Evolutionary conservation across 257 asterid genomes (phyloP), one percentile per base, ranked within the genome.

Genomic region (Sherardia arvensis): DNA sequence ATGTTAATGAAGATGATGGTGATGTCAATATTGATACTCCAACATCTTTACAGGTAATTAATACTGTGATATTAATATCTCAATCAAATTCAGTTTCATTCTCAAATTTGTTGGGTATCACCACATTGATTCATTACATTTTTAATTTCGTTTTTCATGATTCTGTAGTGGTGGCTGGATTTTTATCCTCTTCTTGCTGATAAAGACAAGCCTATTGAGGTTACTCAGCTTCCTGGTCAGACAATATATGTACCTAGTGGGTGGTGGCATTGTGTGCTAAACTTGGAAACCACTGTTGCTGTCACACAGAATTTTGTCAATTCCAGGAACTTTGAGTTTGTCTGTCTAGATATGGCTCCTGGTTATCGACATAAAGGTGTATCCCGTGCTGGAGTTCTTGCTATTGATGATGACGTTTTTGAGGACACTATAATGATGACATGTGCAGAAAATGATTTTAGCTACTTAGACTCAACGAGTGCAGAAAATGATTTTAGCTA

Each of bases 241-340:
- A 93, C 97, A 53, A 84, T 93, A 84, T 90, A 72, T 76, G 99
- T 93, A 21, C 99, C 99, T 51, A 93, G 94, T 77, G 99, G 99
- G 58, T 93, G 99, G 99, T 93, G 99, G 99, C 99, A 93, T 81
- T 93, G 99, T 74, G 91, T 93, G 63, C 81, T 93, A 65, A 93
- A 89, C 78, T 73, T 93, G 84, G 99, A 93, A 82, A 85, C 96
- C 25, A 80, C 90, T 57, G 70, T 93, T 70, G 99, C 97, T 30
- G 92, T 93, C 69, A 93, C 99, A 11, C 99, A 93, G 76, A 93
- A 93, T 79, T 93, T 78, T 77, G 96, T 87, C 26, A 87, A 85
- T 76, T 80, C 96, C 75, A 87, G 79, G 71, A 93, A 87, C 80
- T 87, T 93, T 33, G 94, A 93, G 76, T 87, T 75, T 67, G 95